These are phyloP conservation scores for Pythium brachiatum DNA, from an alignment of 352 stramenopile species.

Conservation along the genomic window DNA sequence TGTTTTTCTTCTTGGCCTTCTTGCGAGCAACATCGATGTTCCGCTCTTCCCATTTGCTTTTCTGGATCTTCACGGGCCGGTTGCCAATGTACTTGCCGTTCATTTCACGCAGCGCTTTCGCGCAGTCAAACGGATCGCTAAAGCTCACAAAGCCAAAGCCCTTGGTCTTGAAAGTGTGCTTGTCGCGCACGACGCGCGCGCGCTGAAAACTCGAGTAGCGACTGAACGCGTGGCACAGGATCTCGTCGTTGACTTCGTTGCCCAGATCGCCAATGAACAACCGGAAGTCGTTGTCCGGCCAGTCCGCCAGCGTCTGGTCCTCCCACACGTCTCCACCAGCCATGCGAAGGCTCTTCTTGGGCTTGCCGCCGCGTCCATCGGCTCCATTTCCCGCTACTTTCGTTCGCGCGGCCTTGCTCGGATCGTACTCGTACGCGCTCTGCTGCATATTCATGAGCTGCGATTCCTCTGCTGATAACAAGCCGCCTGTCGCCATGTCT, in stretches of 20 bases:
- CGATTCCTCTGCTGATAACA: conserved; percentile 68
- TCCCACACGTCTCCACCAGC: conserved; percentile 90
- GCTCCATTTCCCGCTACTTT: neutral
- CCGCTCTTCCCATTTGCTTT: conserved; percentile 95
- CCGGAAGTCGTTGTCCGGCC: conserved; percentile 95
- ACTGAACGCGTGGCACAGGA: conserved; percentile 75
- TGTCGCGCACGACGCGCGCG: conserved; percentile 79
- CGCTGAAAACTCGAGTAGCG: conserved; percentile 77
- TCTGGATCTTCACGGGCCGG: conserved; percentile 92
- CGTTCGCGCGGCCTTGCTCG: conserved; percentile 34
- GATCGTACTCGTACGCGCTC: conserved; percentile 84
- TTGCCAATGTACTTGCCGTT: conserved; percentile 96
- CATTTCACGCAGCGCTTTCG: conserved; percentile 94
- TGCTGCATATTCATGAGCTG: conserved; percentile 82
- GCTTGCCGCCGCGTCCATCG: conserved; percentile 22
- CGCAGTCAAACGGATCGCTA: conserved; percentile 92
- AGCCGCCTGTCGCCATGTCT: conserved; percentile 66
- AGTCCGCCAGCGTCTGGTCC: conserved; percentile 91
- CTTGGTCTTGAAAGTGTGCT: conserved; percentile 86
- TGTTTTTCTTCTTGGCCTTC: conserved; percentile 87
- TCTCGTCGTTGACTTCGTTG: conserved; percentile 90
- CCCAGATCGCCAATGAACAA: conserved; percentile 95
- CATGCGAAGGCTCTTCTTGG: conserved; percentile 63
- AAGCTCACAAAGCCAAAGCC: conserved; percentile 97
- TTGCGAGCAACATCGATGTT: conserved; percentile 90